Base-by-base conservation (phyloP, 495 filamentous ascomycete species). In the Daldinia caldariorum region DNA sequence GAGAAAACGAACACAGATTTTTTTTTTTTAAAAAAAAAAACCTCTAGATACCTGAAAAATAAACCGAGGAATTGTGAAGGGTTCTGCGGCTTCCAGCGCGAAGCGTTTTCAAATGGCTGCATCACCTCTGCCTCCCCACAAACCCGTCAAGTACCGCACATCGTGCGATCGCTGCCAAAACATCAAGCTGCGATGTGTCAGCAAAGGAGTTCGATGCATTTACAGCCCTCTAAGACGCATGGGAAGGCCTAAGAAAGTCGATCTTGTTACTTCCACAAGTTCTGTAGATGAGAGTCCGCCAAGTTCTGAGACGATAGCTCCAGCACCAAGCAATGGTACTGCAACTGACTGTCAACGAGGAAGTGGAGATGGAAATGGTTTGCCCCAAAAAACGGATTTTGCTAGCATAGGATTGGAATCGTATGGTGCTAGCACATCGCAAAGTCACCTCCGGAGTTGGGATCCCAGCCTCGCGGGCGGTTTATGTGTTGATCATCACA, bases 131-230 rank as follows among this genome's bases (percentile, higher is more conserved):
- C 6, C 16, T 37, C 54, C 39, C 14, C 45, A 13, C 6, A 43
- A 58, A 14, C 7, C 54, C 6, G 26, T 81, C 53, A 83, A 83
- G 58, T 76, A 83, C 39, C 81, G 82, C 55, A 79, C 78, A 0
- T 84, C 82, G 0, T 85, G 83, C 71, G 83, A 85, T 62, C 78
- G 81, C 16, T 85, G 82, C 38, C 81, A 84, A 50, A 78, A 84
- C 53, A 80, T 79, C 12, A 85, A 85, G 58, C 80, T 85, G 20
- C 77, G 82, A n/a, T 85, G 83, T 38, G 74, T 78, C 45, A 83
- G 77, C 41, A 80, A 83, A 32, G 79, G 80, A 2, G 8, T 20
- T 4, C 43, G 43, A 4, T 47, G 43, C 43, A 9, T 47, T 16
- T 47, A 47, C 18, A 47, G 43, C 8, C 43, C 43, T 6, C 43